Evolutionary conservation across 2,329 filamentous ascomycete species (phyloP).

Genomic region (Basipetospora sp.): DNA sequence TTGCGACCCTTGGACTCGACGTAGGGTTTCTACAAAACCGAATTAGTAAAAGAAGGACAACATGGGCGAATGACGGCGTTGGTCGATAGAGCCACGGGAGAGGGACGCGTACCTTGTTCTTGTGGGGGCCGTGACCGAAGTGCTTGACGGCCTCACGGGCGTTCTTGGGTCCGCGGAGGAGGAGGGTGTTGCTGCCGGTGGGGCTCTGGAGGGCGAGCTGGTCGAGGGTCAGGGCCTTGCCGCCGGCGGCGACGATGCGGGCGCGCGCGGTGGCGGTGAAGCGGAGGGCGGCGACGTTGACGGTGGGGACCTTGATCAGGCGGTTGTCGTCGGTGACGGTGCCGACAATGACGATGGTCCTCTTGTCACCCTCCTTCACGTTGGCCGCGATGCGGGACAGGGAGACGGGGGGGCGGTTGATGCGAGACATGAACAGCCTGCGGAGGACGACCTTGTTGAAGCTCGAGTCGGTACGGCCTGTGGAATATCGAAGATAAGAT

Average conservation of each 20-base stretch:
- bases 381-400: constrained; percentile 76
- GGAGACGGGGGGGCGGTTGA: constrained; percentile 91
- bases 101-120: constrained; percentile 60
- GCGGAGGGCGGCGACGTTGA: constrained; percentile 82
- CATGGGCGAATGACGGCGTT: too few relatives aligned
- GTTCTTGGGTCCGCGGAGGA: constrained; percentile 97
- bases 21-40: constrained; percentile 66
- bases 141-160: constrained; percentile 95
- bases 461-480: constrained; percentile 85
- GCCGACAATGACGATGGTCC: constrained; percentile 87
- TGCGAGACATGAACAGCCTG: constrained; percentile 95
- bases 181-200: constrained; percentile 90
- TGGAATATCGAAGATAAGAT: too few relatives aligned
- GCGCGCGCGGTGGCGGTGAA: constrained; percentile 94
- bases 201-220: constrained; percentile 91
- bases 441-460: constrained; percentile 99
- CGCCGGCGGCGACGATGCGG: constrained; percentile 82
- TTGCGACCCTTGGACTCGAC: constrained; percentile 98
- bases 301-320: constrained; percentile 76
- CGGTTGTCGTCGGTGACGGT: constrained; percentile 98
- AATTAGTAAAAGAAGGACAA: constrained; percentile 25
- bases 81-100: fast-evolving
- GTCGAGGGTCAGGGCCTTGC: constrained; percentile 89
- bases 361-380: constrained; percentile 52
- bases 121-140: constrained; percentile 96